Base-by-base conservation (phyloP, 2,329 filamentous ascomycete species). In the Neonectria sp. region DNA sequence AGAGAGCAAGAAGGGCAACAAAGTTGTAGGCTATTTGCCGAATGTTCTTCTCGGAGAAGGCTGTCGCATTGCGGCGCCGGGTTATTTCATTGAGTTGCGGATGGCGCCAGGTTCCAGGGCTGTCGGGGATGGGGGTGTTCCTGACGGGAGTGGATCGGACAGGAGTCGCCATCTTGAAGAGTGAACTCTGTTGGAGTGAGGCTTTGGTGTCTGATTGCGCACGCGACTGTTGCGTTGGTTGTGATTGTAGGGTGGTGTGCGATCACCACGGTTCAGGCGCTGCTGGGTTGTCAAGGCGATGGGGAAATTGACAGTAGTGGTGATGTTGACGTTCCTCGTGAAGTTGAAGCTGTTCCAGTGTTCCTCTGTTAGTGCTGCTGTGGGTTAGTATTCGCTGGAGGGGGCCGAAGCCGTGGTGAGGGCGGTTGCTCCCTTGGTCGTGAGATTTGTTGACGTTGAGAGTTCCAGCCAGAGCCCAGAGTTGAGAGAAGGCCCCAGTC, bases 11-110 rank as follows among this genome's bases (percentile, higher is more conserved):
- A 6, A 84, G 70, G 6, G 90, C 85, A 11, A 79, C 82, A 2
- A 87, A 79, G 79, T 97, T 97, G 81, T 91, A 90, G 33, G 90
- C 78, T 58, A 97, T 90, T 60, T 86, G 88, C 68, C 86, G 88
- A 55, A 96, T 82, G 71, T 97, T 95, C 78, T 89, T 89, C 73
- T 95, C 91, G 63, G 91, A 90, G 79, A 98, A 97, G 55, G 87
- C 93, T 15, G 91, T 90, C 24, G 91, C 91, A 79, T 93, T 91
- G 78, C 95, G 93, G 58, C 96, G 91, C 69, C 89, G 88, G 17
- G 93, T 90, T 78, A 99, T 97, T 82, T 98, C 95, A 76, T 94
- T 88, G 71, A 98, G 87, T 70, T 92, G 91, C 37, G 96, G 96
- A 80, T 99, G 96, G 77, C 91, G 90, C 95, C 96, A 99, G 78